Evolutionary conservation across 2,329 filamentous ascomycete species (phyloP), one percentile per base, ranked within the genome.

Genomic region (Macrophomina pseudophaseolina): DNA sequence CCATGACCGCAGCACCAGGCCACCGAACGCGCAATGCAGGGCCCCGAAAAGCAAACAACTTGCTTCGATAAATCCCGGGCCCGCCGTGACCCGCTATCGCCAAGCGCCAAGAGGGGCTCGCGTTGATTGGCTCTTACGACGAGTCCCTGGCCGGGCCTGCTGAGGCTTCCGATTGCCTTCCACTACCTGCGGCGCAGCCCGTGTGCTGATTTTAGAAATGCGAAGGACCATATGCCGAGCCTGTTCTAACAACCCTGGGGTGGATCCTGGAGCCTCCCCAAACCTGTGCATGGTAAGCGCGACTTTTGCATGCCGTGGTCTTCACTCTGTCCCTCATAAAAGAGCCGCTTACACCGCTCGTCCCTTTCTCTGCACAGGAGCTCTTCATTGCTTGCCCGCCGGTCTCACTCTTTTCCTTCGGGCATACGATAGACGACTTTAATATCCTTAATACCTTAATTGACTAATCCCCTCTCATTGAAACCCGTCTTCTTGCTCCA

Each of bases 191-290:
- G 59, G 18, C 59, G 18, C 46, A 52, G 7, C 30, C 59, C 59
- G 59, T 51, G 44, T 51, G 18, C 33, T 52, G 44, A 63, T 63
- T 63, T 18, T 63, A 49, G 59, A 63, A 58, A 52, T 42, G 33
- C 60, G 33, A 42, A 52, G n/a, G 48, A 52, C 46, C 38, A 53
- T 2, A 33, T 53, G 48, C 60, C 60, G 18, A 42, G 60, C 60
- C 16, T 28, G 28, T 9, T 23, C 48, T 32, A 42, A 51, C 30
- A 12, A 38, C 8, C 60, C 60, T 18, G 23, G 28, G 23, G 60
- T 53, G 48, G 48, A 44, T 53, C 60, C 12, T 44, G 11, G 60
- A 53, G 48, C 16, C 23, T 4, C 7, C n/a, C 23, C 60, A 30
- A 46, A 52, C 6, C 6, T 14, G 23, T 38, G 40, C n/a, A 46